Evolutionary conservation across 1,284 basidiomycete species (phyloP).

Genomic region (Ustilago trichophora): DNA sequence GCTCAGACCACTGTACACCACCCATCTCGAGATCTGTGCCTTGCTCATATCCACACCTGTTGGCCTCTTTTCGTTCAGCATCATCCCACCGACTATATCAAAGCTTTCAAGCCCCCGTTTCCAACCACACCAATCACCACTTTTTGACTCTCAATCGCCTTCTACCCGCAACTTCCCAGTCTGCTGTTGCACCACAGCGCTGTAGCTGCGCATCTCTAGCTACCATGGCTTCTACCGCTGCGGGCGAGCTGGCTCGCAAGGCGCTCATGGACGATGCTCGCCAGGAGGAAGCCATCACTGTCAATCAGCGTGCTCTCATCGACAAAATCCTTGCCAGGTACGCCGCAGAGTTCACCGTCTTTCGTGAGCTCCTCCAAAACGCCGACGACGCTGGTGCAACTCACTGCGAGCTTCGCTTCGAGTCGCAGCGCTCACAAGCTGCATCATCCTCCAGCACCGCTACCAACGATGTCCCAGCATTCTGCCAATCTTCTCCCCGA

Average conservation of each 20-base stretch:
- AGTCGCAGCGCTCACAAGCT: constrained; percentile 37
- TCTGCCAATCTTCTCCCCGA: constrained; percentile 50
- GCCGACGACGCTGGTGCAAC: constrained; percentile 88
- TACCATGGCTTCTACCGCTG: constrained; percentile 27
- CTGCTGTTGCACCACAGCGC: too few relatives aligned
- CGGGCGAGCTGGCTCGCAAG: constrained; percentile 38
- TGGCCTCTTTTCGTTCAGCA: too few relatives aligned
- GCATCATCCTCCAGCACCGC: not conserved
- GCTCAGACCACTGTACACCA: too few relatives aligned
- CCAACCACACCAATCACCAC: too few relatives aligned
- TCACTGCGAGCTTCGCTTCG: constrained; percentile 63
- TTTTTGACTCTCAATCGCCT: too few relatives aligned
- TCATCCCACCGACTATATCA: too few relatives aligned
- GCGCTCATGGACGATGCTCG: constrained; percentile 55
- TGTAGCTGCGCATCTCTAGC: not conserved
- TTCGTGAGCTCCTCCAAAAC: constrained; percentile 91
- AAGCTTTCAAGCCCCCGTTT: too few relatives aligned
- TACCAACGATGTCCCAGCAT: not conserved
- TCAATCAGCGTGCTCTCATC: constrained; percentile 79
- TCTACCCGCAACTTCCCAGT: too few relatives aligned
- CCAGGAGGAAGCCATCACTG: constrained; percentile 79
- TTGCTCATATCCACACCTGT: too few relatives aligned
- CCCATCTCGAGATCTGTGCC: too few relatives aligned
- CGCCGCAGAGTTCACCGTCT: constrained; percentile 82
- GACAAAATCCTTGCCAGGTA: constrained; percentile 83